Percentiles rank a stretch among this genome's conserved stretches.
Conservation (phyloP, 1,284 basidiomycete species). For the Rhodotorula sp. region DNA sequence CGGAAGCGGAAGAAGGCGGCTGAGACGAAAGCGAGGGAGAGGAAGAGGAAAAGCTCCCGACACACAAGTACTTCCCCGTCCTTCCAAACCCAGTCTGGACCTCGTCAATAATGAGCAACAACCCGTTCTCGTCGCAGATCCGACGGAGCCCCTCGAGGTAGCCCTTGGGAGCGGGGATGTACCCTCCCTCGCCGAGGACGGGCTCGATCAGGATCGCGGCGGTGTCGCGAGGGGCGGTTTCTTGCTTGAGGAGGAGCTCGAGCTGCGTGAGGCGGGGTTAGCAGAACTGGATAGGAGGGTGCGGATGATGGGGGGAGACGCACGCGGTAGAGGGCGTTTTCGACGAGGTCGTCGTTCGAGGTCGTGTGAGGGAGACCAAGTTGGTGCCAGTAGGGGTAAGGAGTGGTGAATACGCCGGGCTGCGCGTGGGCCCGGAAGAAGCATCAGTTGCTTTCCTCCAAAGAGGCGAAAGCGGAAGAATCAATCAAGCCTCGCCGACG, state of each 20-base stretch:
- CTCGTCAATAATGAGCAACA: slow-evolving; percentile 54
- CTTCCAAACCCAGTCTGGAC: slow-evolving; percentile 81
- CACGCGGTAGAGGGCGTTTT: slow-evolving; percentile 53
- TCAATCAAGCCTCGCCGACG: slow-evolving; percentile 29
- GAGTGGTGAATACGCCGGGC: slow-evolving; percentile 77
- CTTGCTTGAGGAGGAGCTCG: slow-evolving; percentile 76
- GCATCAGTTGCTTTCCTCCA: not conserved
- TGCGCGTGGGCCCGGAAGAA: slow-evolving; percentile 46
- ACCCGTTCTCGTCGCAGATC: slow-evolving; percentile 81
- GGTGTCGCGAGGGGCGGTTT: slow-evolving; percentile 78
- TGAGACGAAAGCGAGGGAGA: not conserved
- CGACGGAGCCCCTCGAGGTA: slow-evolving; percentile 76
- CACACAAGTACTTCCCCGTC: slow-evolving; percentile 75
- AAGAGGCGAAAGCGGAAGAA: not conserved
- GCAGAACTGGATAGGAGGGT: too few species aligned
- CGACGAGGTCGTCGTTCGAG: slow-evolving; percentile 63
- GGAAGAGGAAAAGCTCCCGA: not conserved
- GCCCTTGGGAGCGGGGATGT: slow-evolving; percentile 78
- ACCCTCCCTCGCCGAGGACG: slow-evolving; percentile 68
- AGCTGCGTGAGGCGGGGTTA: slow-evolving; percentile 50
- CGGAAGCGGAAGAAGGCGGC: not conserved
- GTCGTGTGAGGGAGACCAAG: slow-evolving; percentile 64
- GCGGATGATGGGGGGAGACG: not conserved
- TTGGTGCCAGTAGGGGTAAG: slow-evolving; percentile 95
- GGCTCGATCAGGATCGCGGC: slow-evolving; percentile 91